Evolutionary conservation across 1,284 basidiomycete genomes (phyloP).

Genomic region (Marasmius sp.): DNA sequence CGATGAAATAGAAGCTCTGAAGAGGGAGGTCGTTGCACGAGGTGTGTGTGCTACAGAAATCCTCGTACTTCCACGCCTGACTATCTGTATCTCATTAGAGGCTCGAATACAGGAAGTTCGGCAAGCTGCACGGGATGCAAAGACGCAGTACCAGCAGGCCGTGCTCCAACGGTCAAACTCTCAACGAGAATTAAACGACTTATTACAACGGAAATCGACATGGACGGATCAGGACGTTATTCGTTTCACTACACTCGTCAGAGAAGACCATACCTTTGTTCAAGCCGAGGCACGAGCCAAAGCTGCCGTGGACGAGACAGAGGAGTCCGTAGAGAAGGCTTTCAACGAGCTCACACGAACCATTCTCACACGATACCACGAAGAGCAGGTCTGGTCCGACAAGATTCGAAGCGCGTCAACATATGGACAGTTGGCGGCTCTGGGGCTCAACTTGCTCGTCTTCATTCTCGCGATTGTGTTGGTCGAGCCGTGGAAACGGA

Average conservation of each 20-base stretch:
- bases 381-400: slow-evolving; percentile 97
- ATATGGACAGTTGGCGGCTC: slow-evolving; percentile 81
- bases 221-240: slow-evolving; percentile 86
- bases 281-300: slow-evolving; percentile 76
- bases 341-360: slow-evolving; percentile 84
- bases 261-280: slow-evolving; percentile 83
- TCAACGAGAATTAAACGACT: slow-evolving; percentile 87
- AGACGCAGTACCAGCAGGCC: slow-evolving; percentile 72
- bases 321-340: slow-evolving; percentile 79
- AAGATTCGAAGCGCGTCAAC: slow-evolving; percentile 93
- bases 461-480: slow-evolving; percentile 86
- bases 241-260: slow-evolving; percentile 83
- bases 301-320: slow-evolving; percentile 59
- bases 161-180: slow-evolving; percentile 75
- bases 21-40: slow-evolving; percentile 75
- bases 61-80: neutral
- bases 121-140: slow-evolving; percentile 63
- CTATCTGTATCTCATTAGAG: slow-evolving; percentile 43
- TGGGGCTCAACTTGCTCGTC: slow-evolving; percentile 84
- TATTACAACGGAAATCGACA: slow-evolving; percentile 84
- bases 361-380: slow-evolving; percentile 90
- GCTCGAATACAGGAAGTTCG: slow-evolving; percentile 59
- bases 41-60: slow-evolving; percentile 49
- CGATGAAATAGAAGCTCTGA: slow-evolving; percentile 83
- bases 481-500: slow-evolving; percentile 93